phyloP scores from a whole-genome alignment of 139 green algal species.

The Dunaliella sp. region DNA sequence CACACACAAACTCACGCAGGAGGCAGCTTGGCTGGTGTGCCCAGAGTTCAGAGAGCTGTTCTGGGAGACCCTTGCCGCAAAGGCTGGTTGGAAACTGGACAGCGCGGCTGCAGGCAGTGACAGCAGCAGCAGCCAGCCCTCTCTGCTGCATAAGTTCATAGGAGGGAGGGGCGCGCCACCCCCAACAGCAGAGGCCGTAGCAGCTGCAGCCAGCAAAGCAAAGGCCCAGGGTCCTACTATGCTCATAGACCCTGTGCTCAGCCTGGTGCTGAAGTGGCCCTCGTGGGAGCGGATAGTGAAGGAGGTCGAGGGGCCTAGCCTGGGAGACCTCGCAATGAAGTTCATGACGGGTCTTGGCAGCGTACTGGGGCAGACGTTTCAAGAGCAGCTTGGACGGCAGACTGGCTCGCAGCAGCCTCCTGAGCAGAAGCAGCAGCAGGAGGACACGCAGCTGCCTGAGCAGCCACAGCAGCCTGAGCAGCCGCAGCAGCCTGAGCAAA shows the following conservation, averaged over 20 bases:
- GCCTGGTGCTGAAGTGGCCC: not conserved
- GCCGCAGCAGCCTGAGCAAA: slow-evolving; percentile 11
- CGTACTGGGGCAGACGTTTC: not conserved
- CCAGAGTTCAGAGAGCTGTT: not conserved
- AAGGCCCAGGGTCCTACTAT: too few relatives aligned
- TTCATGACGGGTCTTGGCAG: too few relatives aligned
- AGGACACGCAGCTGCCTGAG: slow-evolving; percentile 17
- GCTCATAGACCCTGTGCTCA: not conserved
- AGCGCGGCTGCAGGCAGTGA: too few relatives aligned
- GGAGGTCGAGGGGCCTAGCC: too few relatives aligned
- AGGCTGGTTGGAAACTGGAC: not conserved
- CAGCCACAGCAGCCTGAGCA: slow-evolving; percentile 14
- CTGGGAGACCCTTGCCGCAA: not conserved
- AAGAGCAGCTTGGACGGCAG: not conserved
- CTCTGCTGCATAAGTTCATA: too few relatives aligned
- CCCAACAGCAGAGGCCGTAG: not conserved
- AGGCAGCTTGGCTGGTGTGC: not conserved
- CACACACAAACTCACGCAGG: too few relatives aligned
- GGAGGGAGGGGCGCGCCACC: too few relatives aligned
- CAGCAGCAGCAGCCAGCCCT: too few relatives aligned
- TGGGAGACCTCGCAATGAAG: too few relatives aligned
- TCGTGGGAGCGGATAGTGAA: not conserved
- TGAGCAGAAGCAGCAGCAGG: slow-evolving; percentile 5
- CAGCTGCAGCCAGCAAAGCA: too few relatives aligned
- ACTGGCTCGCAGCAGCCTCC: slow-evolving; percentile 28